These are phyloP conservation scores for Tuber melanosporum DNA, from an alignment of 495 filamentous ascomycete genomes.

Conservation along the genomic window DNA sequence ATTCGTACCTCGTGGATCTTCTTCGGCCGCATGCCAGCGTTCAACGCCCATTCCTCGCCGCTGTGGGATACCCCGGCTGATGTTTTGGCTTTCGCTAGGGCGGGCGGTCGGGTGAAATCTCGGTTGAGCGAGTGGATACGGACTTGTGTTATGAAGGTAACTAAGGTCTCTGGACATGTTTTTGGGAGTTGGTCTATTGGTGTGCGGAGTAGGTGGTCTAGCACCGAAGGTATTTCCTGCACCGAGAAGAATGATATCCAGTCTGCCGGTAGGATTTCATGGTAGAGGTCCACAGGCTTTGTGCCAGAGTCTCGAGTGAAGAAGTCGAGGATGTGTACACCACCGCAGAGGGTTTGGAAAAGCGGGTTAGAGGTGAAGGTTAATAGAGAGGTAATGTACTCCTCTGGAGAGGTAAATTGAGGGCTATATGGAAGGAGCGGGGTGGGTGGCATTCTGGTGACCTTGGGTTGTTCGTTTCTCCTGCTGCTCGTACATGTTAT, in stretches of 20 bases:
- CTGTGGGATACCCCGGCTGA: constrained; percentile 17
- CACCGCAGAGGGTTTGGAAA: constrained; percentile 84
- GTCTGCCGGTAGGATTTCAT: constrained; percentile 61
- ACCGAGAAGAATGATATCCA: constrained; percentile 73
- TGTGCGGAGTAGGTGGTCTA: constrained; percentile 72
- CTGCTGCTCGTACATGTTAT: not conserved
- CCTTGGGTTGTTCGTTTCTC: not conserved
- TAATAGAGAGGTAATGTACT: constrained; percentile 72
- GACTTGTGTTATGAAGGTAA: constrained; percentile 69
- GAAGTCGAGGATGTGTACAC: constrained; percentile 93
- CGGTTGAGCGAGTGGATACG: constrained; percentile 62
- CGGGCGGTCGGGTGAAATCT: constrained; percentile 46
- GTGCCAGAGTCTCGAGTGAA: constrained; percentile 67
- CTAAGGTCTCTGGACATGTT: constrained; percentile 56
- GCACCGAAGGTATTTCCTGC: constrained; percentile 62
- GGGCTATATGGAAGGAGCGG: constrained; percentile 54
- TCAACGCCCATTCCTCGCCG: constrained; percentile 45
- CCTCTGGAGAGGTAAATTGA: constrained; percentile 53
- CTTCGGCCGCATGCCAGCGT: constrained; percentile 90
- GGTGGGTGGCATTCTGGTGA: constrained; percentile 47
- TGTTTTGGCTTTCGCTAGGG: constrained; percentile 12
- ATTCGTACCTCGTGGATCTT: constrained; percentile 87
- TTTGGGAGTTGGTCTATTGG: constrained; percentile 50
- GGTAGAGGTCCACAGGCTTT: constrained; percentile 56
- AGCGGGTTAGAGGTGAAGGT: constrained; percentile 66